phyloP scores from a whole-genome alignment of 208 protist genomes.

The Angomonas desouzai region DNA sequence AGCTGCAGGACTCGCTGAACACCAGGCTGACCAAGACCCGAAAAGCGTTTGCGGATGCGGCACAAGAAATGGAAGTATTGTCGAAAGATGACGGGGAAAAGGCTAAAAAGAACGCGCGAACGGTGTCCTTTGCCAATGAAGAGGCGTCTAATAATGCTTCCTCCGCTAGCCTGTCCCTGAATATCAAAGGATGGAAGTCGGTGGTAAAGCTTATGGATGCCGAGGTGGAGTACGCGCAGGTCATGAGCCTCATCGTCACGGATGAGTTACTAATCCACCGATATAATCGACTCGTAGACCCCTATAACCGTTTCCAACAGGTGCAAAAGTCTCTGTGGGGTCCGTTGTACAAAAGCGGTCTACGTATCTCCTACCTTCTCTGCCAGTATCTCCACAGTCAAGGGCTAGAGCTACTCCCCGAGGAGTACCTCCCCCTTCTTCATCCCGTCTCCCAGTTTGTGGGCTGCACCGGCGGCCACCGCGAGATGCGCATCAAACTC shows the following conservation, averaged over 20 bases:
- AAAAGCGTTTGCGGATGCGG: constrained; percentile 12
- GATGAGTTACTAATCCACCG: constrained; percentile 40
- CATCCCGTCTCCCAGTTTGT: constrained; percentile 57
- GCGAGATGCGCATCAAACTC: constrained; percentile 60
- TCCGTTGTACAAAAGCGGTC: constrained; percentile 51
- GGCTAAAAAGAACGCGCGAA: neutral
- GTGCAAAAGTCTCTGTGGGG: constrained; percentile 50
- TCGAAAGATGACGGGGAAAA: neutral
- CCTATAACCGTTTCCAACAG: constrained; percentile 47
- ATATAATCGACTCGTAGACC: constrained; percentile 53
- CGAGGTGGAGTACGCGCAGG: constrained; percentile 28
- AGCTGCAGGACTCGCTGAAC: constrained; percentile 31
- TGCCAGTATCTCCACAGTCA: constrained; percentile 51
- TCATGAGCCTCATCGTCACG: constrained; percentile 18
- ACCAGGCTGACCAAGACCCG: constrained; percentile 13
- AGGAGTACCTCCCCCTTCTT: constrained; percentile 49
- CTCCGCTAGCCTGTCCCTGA: neutral
- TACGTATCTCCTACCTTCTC: constrained; percentile 64
- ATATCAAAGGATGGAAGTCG: constrained; percentile 15
- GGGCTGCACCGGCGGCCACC: constrained; percentile 66
- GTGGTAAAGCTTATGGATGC: constrained; percentile 26
- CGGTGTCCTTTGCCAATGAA: constrained; percentile 2
- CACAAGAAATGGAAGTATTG: neutral
- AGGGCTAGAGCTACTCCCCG: constrained; percentile 43
- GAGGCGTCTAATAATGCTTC: neutral